Evolutionary conservation across 805 yeast genomes (phyloP).

Genomic region (Saccharomyces jurei): DNA sequence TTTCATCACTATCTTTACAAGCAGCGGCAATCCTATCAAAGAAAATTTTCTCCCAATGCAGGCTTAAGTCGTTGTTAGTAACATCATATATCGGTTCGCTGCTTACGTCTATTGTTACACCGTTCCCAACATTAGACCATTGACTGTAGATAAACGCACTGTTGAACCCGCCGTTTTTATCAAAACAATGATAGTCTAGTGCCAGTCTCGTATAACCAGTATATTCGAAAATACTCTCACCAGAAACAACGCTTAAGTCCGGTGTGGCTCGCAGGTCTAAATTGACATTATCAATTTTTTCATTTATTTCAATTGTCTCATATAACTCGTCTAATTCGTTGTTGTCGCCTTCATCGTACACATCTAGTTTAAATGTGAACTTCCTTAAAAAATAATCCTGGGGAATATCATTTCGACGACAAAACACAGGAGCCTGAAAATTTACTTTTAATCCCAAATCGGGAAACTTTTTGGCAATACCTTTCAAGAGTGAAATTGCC

Average conservation of each 20-base stretch:
- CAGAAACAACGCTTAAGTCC: slow-evolving; percentile 18
- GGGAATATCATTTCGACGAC: slow-evolving; percentile 10
- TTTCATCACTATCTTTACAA: slow-evolving; percentile 30
- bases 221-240: slow-evolving; percentile 27
- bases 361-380: slow-evolving; percentile 20
- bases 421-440: slow-evolving; percentile 9
- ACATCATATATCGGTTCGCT: background rate
- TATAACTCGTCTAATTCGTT: background rate
- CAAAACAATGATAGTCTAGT: slow-evolving; percentile 25
- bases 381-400: slow-evolving; percentile 12
- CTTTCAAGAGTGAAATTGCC: slow-evolving; percentile 24
- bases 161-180: slow-evolving; percentile 29
- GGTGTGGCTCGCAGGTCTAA: slow-evolving; percentile 17
- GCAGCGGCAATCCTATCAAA: slow-evolving; percentile 5
- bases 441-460: slow-evolving; percentile 11
- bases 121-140: slow-evolving; percentile 4
- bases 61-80: background rate
- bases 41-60: background rate
- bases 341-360: background rate
- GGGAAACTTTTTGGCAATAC: slow-evolving; percentile 18
- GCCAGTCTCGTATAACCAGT: slow-evolving; percentile 26
- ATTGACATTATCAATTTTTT: slow-evolving; percentile 18
- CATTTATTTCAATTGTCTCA: slow-evolving; percentile 6
- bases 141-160: slow-evolving; percentile 28
- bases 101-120: background rate